These are phyloP conservation scores for Colletotrichum aenigma DNA, from an alignment of 2,329 filamentous ascomycete species.

Conservation along the genomic window DNA sequence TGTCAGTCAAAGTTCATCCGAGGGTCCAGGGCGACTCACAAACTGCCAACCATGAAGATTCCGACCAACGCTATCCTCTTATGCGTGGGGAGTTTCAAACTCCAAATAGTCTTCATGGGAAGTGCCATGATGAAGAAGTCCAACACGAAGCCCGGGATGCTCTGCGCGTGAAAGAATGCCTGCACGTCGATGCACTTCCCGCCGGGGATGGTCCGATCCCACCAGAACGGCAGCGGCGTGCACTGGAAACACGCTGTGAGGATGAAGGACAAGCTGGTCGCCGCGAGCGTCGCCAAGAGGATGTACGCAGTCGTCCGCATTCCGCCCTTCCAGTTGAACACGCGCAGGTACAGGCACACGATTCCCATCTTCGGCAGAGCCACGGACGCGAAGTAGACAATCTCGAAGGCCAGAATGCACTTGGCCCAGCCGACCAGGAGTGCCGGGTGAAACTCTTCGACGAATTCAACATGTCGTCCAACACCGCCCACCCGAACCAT, in stretches of 20 bases:
- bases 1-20: neutral
- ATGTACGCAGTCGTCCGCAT: constrained; percentile 22
- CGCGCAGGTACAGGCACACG: constrained; percentile 31
- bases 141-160: constrained; percentile 24
- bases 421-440: constrained; percentile 25
- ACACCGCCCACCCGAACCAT: constrained; percentile 27
- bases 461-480: constrained; percentile 24
- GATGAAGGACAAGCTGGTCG: constrained; percentile 25
- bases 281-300: constrained; percentile 23
- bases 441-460: constrained; percentile 20
- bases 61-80: constrained; percentile 28
- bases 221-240: constrained; percentile 36
- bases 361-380: constrained; percentile 32
- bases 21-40: constrained; percentile 16
- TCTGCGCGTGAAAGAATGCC: constrained; percentile 29
- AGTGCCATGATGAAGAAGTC: constrained; percentile 29
- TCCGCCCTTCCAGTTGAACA: constrained; percentile 29
- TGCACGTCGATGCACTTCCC: constrained; percentile 37
- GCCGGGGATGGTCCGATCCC: constrained; percentile 27
- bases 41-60: constrained; percentile 30
- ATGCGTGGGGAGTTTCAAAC: constrained; percentile 25
- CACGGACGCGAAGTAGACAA: constrained; percentile 30
- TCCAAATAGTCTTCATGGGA: constrained; percentile 30
- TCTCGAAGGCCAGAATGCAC: constrained; percentile 28
- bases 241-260: constrained; percentile 38